These are phyloP conservation scores for Phytophthora pini DNA, from an alignment of 352 stramenopile species.

Conservation along the genomic window DNA sequence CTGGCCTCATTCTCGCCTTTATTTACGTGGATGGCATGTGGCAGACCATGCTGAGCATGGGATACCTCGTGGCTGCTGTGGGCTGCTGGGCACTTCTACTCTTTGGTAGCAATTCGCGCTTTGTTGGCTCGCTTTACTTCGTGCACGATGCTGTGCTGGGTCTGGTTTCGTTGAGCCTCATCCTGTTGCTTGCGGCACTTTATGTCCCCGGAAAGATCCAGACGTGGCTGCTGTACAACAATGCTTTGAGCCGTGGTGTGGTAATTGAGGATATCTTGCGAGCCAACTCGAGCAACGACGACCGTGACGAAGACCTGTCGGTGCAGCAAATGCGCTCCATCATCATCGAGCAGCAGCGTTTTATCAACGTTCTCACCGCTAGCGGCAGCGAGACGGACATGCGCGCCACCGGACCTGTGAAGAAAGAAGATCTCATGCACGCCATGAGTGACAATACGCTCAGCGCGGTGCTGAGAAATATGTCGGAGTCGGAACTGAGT, in stretches of 20 bases:
- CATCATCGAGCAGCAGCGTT: constrained; percentile 81
- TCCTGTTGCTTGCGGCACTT: constrained; percentile 92
- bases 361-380: constrained; percentile 68
- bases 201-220: constrained; percentile 94
- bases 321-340: constrained; percentile 80
- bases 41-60: constrained; percentile 90
- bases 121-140: constrained; percentile 94
- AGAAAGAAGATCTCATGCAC: constrained; percentile 66
- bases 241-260: constrained; percentile 95
- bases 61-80: constrained; percentile 93
- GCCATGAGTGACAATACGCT: constrained; percentile 77
- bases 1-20: constrained; percentile 77
- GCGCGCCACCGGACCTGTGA: constrained; percentile 18
- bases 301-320: constrained; percentile 75
- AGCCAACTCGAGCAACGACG: constrained; percentile 70
- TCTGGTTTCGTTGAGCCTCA: constrained; percentile 92
- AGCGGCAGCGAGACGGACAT: constrained; percentile 69
- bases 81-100: constrained; percentile 86
- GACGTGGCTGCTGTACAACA: constrained; percentile 98
- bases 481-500: constrained; percentile 73
- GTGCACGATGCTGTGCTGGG: constrained; percentile 95
- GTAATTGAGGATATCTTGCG: constrained; percentile 97
- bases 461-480: constrained; percentile 63
- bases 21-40: constrained; percentile 86
- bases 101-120: constrained; percentile 88